These are phyloP conservation scores for Beta vulgaris DNA, from an alignment of 148 eudicot species.

Conservation along the genomic window DNA sequence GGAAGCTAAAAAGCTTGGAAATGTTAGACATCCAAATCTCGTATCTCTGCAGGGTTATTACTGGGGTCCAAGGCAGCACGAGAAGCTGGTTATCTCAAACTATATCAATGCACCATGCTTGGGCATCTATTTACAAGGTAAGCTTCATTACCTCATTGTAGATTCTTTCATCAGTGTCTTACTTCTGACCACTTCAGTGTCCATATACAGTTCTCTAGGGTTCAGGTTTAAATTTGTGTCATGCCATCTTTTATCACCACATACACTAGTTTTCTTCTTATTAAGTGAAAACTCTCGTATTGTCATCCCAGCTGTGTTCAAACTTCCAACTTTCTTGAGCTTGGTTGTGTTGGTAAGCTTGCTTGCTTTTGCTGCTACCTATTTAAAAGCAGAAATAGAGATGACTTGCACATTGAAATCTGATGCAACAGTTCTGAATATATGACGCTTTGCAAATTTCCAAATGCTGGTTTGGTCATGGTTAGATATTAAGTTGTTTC, in stretches of 20 bases:
- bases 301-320: background rate
- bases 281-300: background rate
- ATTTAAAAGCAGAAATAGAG: background rate
- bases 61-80: conserved; percentile 77
- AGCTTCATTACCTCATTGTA: background rate
- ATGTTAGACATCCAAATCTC: conserved; percentile 57
- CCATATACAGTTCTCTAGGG: background rate
- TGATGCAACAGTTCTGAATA: background rate
- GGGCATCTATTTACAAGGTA: conserved; percentile 64
- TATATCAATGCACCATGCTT: conserved; percentile 61
- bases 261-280: background rate
- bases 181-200: background rate
- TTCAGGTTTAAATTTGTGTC: background rate
- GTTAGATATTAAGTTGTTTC: background rate
- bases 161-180: background rate
- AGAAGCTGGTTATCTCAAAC: conserved; percentile 61
- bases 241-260: background rate
- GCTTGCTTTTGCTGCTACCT: too few relatives aligned
- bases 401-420: background rate
- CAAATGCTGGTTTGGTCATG: background rate
- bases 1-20: conserved; percentile 70
- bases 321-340: background rate
- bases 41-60: conserved; percentile 65
- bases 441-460: background rate
- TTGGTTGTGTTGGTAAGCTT: background rate